Conservation (phyloP, 306 rosid genomes). For the Castanospermum australe region DNA sequence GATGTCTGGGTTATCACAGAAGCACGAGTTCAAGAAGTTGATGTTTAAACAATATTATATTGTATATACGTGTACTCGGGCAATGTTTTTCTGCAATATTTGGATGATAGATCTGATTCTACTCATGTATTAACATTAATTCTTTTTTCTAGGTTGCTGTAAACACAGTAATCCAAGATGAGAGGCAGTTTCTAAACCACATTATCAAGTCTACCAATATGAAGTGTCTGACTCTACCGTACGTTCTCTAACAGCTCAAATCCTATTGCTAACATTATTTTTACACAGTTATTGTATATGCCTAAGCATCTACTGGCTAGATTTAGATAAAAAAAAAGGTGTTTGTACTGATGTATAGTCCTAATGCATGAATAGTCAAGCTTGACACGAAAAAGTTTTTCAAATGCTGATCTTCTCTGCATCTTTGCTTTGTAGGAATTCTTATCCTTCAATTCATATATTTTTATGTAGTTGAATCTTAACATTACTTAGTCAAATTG, state of each 20-base stretch:
- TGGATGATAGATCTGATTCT: slow-evolving; percentile 19
- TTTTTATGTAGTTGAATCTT: too few relatives aligned
- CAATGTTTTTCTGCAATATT: background rate
- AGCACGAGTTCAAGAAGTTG: too few relatives aligned
- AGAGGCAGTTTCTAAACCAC: slow-evolving; percentile 77
- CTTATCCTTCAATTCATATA: too few relatives aligned
- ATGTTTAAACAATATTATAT: too few relatives aligned
- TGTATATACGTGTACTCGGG: slow-evolving; percentile 1
- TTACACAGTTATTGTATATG: background rate
- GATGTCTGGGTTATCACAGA: too few relatives aligned
- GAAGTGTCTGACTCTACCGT: slow-evolving; percentile 92
- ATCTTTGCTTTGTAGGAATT: too few relatives aligned
- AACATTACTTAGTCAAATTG: background rate
- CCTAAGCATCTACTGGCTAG: background rate
- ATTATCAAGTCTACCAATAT: slow-evolving; percentile 83
- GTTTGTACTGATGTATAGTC: background rate
- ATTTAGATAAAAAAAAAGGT: background rate
- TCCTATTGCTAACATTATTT: slow-evolving; percentile 17
- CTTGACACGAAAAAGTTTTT: background rate
- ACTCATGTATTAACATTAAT: slow-evolving; percentile 17
- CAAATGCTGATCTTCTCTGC: background rate
- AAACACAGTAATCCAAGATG: slow-evolving; percentile 75
- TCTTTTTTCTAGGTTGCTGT: slow-evolving; percentile 72
- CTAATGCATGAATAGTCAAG: background rate
- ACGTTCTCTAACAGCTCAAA: slow-evolving; percentile 31